Evolutionary conservation across 352 stramenopile species (phyloP).

Genomic region (Pythium rishiriense): DNA sequence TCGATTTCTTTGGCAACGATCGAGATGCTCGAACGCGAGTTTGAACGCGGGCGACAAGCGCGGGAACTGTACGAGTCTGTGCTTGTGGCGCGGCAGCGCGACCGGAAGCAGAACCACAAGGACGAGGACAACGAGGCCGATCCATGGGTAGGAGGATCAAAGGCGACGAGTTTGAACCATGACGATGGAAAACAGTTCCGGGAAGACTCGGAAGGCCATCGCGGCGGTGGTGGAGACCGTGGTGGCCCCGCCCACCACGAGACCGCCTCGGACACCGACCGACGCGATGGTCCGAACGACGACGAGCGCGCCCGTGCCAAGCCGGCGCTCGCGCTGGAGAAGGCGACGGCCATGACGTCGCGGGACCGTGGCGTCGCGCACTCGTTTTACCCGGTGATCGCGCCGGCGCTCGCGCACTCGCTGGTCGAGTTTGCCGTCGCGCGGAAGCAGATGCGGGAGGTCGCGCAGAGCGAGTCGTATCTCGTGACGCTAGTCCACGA

Average conservation of each 20-base stretch:
- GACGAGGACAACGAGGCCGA: background rate
- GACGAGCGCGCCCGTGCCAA: background rate
- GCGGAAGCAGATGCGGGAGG: conserved; percentile 43
- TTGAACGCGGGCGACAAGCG: conserved; percentile 70
- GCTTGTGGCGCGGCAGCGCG: conserved; percentile 43
- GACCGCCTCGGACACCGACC: no score
- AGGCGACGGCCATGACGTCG: conserved; percentile 34
- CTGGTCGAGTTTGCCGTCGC: conserved; percentile 45
- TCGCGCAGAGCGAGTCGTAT: conserved; percentile 44
- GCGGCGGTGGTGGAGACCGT: background rate
- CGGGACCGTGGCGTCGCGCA: conserved; percentile 72
- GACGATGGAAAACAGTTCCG: background rate
- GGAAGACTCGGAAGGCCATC: background rate
- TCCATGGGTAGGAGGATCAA: background rate
- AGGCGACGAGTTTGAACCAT: background rate
- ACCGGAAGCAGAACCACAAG: conserved; percentile 1
- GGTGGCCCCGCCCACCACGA: background rate
- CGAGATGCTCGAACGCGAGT: conserved; percentile 74
- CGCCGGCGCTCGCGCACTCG: conserved; percentile 32
- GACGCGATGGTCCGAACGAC: background rate
- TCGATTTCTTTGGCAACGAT: conserved; percentile 70
- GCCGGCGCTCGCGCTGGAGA: conserved; percentile 38
- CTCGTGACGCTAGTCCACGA: conserved; percentile 66
- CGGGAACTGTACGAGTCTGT: conserved; percentile 77
- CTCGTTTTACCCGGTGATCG: conserved; percentile 77